Base-by-base conservation (phyloP, 2,329 filamentous ascomycete species). In the Hirsutella thompsonii region DNA sequence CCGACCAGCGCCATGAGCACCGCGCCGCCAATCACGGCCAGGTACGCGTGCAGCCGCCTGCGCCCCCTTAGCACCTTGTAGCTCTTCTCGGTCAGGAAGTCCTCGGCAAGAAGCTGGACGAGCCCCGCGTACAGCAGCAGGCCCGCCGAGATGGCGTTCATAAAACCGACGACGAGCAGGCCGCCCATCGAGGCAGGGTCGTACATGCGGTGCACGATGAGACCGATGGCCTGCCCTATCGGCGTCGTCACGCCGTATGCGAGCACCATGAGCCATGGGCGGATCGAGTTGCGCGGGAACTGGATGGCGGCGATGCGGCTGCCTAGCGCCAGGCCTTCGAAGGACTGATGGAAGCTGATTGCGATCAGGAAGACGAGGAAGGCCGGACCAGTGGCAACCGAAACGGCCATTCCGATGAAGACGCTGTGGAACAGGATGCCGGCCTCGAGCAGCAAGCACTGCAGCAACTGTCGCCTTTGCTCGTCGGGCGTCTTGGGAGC, bases 351-450 rank as follows among this genome's bases (percentile, higher is more conserved):
- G 60, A 90, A 89, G 48, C 76, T 78, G 46, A 92, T 88, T 38
- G 85, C 85, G 23, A 89, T 69, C 0, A 92, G 67, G 47, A 92
- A 83, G 11, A 90, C 82, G 34, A 86, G 67, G 54, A 92, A 92
- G 1, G 82, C 77, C 0, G 83, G 81, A 0, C 84, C 84, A 0
- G 83, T 87, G 0, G 85, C 80, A 1, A 92, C 85, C 1, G 82
- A 87, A 23, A 92, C 70, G 4, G 85, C 83, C 83, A 90, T 89
- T 46, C 85, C 85, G 51, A 92, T 90, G 54, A 92, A 92, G 41
- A 92, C 70, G 53, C 79, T 84, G 64, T 92, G 85, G 56, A 90
- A 90, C 14, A 92, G 70, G 46, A 92, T 90, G 18, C 85, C 85
- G 0, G 83, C 83, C 61, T 90, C 85, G 3, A 92, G 72, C 20